Conservation (phyloP, 805 yeast species). For the Cyberlindnera meyerae region DNA sequence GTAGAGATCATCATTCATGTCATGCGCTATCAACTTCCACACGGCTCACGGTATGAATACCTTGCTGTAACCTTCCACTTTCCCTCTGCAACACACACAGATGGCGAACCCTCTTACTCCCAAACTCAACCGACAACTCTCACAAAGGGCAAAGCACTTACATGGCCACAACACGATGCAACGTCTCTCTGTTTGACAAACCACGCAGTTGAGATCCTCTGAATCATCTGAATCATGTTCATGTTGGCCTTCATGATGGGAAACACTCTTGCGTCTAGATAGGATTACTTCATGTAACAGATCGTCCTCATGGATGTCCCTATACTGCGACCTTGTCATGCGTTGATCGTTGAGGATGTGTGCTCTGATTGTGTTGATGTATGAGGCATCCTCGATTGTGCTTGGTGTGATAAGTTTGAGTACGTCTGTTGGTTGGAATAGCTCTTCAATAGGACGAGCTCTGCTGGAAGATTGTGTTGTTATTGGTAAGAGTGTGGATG, state of each 20-base stretch:
- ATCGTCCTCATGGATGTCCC: slow-evolving; percentile 26
- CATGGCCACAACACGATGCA: slow-evolving; percentile 92
- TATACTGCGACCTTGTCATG: slow-evolving; percentile 33
- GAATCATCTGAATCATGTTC: not conserved
- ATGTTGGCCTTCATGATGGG: no score
- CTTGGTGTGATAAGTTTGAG: slow-evolving; percentile 28
- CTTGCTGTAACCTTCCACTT: slow-evolving; percentile 54
- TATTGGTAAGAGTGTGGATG: not conserved
- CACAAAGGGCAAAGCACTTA: slow-evolving; percentile 83
- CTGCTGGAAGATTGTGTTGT: not conserved
- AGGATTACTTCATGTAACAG: slow-evolving; percentile 27
- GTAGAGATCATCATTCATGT: no score
- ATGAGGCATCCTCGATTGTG: slow-evolving; percentile 19
- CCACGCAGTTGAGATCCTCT: slow-evolving; percentile 54
- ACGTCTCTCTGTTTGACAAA: slow-evolving; percentile 71
- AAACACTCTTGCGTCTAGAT: no score
- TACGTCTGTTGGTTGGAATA: slow-evolving; percentile 19
- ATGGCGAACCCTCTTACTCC: slow-evolving; percentile 68
- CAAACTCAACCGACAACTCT: slow-evolving; percentile 69
- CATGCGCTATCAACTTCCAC: no score
- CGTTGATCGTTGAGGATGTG: slow-evolving; percentile 23
- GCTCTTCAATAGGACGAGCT: slow-evolving; percentile 14
- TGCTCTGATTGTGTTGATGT: slow-evolving; percentile 10
- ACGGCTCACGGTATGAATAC: slow-evolving; percentile 28
- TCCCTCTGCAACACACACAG: slow-evolving; percentile 80